Base-by-base conservation (phyloP, 345 rosid genomes). In the Pugionium dolabratum region DNA sequence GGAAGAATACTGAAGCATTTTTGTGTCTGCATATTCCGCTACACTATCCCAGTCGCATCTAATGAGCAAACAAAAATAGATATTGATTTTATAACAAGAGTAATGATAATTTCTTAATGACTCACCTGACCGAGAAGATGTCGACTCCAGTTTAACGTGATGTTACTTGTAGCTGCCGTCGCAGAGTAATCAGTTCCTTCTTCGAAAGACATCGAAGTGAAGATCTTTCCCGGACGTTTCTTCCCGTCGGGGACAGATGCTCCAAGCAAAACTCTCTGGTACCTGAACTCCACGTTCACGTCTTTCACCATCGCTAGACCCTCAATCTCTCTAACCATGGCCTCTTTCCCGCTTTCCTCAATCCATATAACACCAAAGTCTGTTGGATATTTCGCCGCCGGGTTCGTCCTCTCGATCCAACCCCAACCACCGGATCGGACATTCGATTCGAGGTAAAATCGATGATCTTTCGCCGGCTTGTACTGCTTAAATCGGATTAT, bases 201-300 rank as follows among this genome's bases (percentile, higher is more conserved):
- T 61, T 79, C 71, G 71, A 92, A 90, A 11, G 99, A 94, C 97
- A 86, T 85, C 9, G 90, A 76, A 55, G 92, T 86, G 62, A 88
- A 90, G 33, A 88, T 82, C 83, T 94, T 90, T 9, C 97, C 99
- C 1, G 94, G 96, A 59, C 90, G 87, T 75, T 92, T 92, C 72
- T 74, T 74, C 58, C 79, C 94, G 57, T 82, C 82, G 26, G 39
- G 78, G 70, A 90, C 81, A 57, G 86, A 79, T 52, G 75, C 87
- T 41, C 75, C 85, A 62, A 87, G 91, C 73, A 86, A 52, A 31
- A 70, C 81, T 83, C 95, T 88, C 54, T 75, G 80, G 61, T 90
- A 88, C 70, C 76, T 80, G 7, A 77, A 52, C 80, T 90, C 99
- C 35, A 85, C 76, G 49, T 65, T 82, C 72, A 94, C 92, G 71